Percentiles rank a stretch among this genome's conserved stretches.
Conservation (phyloP, 148 eudicot species). For the Pouteria glomerata region DNA sequence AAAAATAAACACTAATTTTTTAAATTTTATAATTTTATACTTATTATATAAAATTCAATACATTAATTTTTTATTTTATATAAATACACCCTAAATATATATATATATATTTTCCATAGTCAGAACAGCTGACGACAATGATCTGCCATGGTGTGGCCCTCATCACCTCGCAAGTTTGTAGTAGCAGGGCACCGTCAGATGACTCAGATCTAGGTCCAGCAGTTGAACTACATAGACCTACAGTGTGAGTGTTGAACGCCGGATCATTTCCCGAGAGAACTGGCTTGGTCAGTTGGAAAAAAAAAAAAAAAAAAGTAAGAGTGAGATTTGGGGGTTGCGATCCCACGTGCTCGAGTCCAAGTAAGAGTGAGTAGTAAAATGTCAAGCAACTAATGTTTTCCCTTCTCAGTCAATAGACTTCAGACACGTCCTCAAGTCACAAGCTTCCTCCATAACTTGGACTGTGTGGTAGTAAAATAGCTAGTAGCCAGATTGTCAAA, state of each 20-base stretch:
- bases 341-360: slow-evolving; percentile 21
- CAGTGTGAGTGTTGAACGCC: neutral
- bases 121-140: neutral
- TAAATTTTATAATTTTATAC: no score
- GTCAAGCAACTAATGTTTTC: neutral
- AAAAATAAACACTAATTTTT: no score
- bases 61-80: no score
- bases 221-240: no score
- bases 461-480: no score
- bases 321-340: neutral
- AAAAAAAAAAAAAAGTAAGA: neutral
- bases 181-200: no score
- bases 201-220: no score
- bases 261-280: neutral
- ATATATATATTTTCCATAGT: no score
- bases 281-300: neutral
- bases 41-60: no score
- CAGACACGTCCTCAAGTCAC: slow-evolving; percentile 4
- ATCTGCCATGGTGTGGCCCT: neutral
- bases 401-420: neutral
- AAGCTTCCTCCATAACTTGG: no score
- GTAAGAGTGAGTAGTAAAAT: neutral
- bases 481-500: no score
- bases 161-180: slow-evolving; percentile 11
- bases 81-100: no score